These are phyloP conservation scores for Didymella exigua DNA, from an alignment of 2,329 filamentous ascomycete species.

Conservation along the genomic window DNA sequence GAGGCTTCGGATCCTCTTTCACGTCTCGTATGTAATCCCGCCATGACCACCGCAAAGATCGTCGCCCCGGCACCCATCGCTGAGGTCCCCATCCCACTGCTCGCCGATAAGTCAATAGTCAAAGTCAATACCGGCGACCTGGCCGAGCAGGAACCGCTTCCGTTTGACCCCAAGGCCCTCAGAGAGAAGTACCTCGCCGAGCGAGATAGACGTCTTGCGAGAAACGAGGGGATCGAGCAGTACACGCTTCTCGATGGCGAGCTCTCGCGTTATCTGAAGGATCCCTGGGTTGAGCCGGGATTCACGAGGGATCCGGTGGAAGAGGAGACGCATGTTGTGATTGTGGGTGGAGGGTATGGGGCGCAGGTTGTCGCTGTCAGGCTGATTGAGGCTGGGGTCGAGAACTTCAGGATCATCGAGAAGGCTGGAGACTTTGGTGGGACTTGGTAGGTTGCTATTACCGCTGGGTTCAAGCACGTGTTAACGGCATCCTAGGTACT, in stretches of 20 bases:
- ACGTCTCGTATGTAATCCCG: not conserved
- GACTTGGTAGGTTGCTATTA: constrained; percentile 44
- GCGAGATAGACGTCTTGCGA: constrained; percentile 35
- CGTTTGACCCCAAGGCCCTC: constrained; percentile 33
- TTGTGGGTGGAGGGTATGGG: constrained; percentile 54
- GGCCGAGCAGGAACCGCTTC: constrained; percentile 21
- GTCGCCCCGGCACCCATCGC: constrained; percentile 21
- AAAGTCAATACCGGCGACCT: constrained; percentile 25
- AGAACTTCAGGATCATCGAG: constrained; percentile 52
- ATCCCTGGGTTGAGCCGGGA: constrained; percentile 37
- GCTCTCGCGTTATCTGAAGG: constrained; percentile 33
- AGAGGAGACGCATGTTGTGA: constrained; percentile 39
- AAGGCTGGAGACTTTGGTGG: constrained; percentile 57
- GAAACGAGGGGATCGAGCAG: constrained; percentile 35
- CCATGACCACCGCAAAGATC: constrained; percentile 20
- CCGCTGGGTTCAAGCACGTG: not conserved
- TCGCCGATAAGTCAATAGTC: constrained; percentile 21
- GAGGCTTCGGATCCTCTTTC: no score
- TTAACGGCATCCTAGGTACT: constrained; percentile 42
- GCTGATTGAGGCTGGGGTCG: constrained; percentile 48
- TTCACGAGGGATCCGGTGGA: constrained; percentile 33
- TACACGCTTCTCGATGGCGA: constrained; percentile 35
- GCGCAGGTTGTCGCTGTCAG: constrained; percentile 52
- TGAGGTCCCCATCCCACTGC: constrained; percentile 26
- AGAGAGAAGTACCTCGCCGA: constrained; percentile 38